phyloP scores from a whole-genome alignment of 2,329 filamentous ascomycete species.

The Nannizziopsis arthrosporioides region DNA sequence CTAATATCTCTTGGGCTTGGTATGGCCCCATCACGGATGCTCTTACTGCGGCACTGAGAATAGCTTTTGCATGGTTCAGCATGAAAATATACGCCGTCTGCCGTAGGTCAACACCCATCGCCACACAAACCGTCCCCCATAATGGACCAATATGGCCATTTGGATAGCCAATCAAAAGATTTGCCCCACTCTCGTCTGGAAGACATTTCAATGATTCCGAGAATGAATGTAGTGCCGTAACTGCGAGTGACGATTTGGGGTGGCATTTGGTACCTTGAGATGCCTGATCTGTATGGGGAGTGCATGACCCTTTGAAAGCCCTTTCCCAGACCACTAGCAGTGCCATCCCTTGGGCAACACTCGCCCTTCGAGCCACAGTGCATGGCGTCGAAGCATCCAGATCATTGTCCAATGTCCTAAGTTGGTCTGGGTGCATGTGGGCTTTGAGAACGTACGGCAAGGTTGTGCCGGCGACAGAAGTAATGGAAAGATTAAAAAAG shows the following conservation, averaged over 20 bases:
- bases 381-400: slow-evolving; percentile 53
- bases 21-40: slow-evolving; percentile 55
- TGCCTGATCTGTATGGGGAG: neutral
- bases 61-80: slow-evolving; percentile 52
- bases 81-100: slow-evolving; percentile 51
- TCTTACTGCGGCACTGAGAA: slow-evolving; percentile 51
- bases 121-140: slow-evolving; percentile 46
- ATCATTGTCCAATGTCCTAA: slow-evolving; percentile 49
- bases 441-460: slow-evolving; percentile 49
- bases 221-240: slow-evolving; percentile 27
- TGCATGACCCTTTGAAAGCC: slow-evolving; percentile 33
- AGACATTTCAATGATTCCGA: slow-evolving; percentile 29
- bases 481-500: slow-evolving; percentile 47
- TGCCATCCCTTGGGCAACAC: slow-evolving; percentile 49
- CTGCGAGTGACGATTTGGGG: slow-evolving; percentile 1
- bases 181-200: slow-evolving; percentile 21
- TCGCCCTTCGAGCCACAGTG: slow-evolving; percentile 50
- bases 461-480: slow-evolving; percentile 47
- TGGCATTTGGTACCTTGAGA: too few relatives aligned
- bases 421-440: slow-evolving; percentile 38
- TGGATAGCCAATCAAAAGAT: slow-evolving; percentile 17
- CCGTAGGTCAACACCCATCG: slow-evolving; percentile 41
- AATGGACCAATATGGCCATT: slow-evolving; percentile 50
- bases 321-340: slow-evolving; percentile 50
- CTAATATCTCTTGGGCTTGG: slow-evolving; percentile 49